Evolutionary conservation across 306 rosid genomes (phyloP).

Genomic region (Luffa acutangula): DNA sequence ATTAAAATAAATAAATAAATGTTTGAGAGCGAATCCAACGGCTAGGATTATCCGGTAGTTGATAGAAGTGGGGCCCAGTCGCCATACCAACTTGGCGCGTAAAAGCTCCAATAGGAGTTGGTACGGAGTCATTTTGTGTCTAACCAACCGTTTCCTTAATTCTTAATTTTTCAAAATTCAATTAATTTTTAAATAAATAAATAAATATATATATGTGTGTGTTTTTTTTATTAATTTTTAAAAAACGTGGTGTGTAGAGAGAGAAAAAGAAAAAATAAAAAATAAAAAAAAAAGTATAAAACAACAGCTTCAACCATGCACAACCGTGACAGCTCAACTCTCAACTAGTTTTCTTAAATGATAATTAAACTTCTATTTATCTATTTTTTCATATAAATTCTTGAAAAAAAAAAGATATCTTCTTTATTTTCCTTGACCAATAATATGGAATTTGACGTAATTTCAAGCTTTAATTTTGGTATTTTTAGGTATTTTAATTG

Average conservation of each 20-base stretch:
- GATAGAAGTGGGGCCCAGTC: not conserved
- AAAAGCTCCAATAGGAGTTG: not conserved
- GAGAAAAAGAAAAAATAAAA: not conserved
- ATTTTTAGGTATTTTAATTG: not conserved
- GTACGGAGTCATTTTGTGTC: constrained; percentile 11
- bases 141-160: constrained; percentile 2
- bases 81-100: constrained; percentile 4
- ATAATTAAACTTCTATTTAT: not conserved
- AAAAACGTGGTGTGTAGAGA: not conserved
- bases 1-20: not conserved
- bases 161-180: not conserved
- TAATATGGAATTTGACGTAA: not conserved
- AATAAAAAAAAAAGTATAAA: not conserved
- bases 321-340: constrained; percentile 11
- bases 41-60: not conserved
- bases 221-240: too few species aligned
- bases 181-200: not conserved
- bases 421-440: not conserved
- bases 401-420: not conserved
- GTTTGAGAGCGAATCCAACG: not conserved
- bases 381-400: not conserved
- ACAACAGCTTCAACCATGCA: not conserved
- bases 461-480: not conserved
- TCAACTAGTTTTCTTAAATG: constrained; percentile 5
- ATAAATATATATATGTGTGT: not conserved